phyloP scores from a whole-genome alignment of 495 filamentous ascomycete species.

The Aspergillus egyptiacus region DNA sequence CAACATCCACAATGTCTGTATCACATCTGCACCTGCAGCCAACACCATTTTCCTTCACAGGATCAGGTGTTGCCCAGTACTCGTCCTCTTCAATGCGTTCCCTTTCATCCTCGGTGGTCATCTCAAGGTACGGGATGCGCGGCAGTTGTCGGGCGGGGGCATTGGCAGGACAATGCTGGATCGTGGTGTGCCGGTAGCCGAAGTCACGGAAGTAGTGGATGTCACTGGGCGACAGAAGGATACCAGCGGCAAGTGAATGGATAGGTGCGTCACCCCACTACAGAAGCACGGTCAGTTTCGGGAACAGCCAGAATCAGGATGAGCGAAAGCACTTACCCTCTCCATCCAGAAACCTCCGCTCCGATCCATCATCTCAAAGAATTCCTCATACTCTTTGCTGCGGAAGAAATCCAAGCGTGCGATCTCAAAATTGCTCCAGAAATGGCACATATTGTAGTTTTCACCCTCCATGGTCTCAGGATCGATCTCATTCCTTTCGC shows the following conservation, averaged over 20 bases:
- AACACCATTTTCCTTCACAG: constrained; percentile 90
- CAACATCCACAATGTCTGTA: constrained; percentile 96
- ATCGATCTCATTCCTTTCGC: constrained; percentile 71
- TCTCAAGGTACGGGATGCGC: constrained; percentile 75
- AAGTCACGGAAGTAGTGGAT: constrained; percentile 99
- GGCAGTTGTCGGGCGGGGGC: constrained; percentile 85
- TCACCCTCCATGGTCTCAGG: constrained; percentile 95
- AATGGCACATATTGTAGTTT: constrained; percentile 99
- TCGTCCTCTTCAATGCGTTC: constrained; percentile 89
- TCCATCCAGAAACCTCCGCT: constrained; percentile 99
- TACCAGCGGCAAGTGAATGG: constrained; percentile 92
- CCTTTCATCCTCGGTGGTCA: constrained; percentile 77
- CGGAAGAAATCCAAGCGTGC: constrained; percentile 91
- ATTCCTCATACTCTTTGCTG: constrained; percentile 93
- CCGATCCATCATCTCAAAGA: constrained; percentile 98
- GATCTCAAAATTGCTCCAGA: constrained; percentile 99
- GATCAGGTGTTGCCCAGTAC: constrained; percentile 88
- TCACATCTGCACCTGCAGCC: constrained; percentile 96
- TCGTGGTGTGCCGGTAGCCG: constrained; percentile 96
- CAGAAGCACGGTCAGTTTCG: constrained; percentile 16
- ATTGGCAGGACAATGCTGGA: constrained; percentile 97
- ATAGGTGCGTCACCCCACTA: constrained; percentile 99
- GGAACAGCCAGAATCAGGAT: constrained; percentile 15
- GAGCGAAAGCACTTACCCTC: constrained; percentile 56
- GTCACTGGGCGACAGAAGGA: constrained; percentile 71